Base-by-base conservation (phyloP, 345 rosid species). In the Rubroshorea leprosula region DNA sequence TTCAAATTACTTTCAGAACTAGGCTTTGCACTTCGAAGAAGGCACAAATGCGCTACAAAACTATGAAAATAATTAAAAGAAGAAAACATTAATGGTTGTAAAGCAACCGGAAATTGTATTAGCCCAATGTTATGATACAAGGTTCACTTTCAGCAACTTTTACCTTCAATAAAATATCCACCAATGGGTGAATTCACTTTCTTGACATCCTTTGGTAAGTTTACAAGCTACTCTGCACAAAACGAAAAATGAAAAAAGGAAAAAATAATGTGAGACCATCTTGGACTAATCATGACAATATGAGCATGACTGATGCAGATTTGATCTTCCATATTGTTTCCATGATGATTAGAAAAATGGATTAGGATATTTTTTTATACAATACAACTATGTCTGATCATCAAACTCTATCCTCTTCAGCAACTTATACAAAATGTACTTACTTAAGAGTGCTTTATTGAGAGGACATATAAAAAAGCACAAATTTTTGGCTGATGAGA, bases 41-140 rank as follows among this genome's bases (percentile, higher is more conserved):
- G 41, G 57, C 1, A 47, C 12, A 52, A n/a, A 21, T n/a, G n/a
- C n/a, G 17, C 58, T 64, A 71, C 65, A 60, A 17, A 31, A 60
- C 60, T 65, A 65, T 12, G 61, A 56, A 47, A 65, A 45, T 58
- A 44, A 16, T 53, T 54, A 48, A 27, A 65, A 59, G 23, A 7
- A 54, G 21, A 62, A 57, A 23, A 14, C 22, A 29, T 29, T 29
- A 19, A 63, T 51, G 60, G 54, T 63, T 59, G 48, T 46, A 61
- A 60, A 31, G 60, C 64, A 60, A 57, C 59, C 66, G 13, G 25
- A 13, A 57, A 57, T 44, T 44, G 66, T 63, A 70, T 49, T 49
- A 55, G 66, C 63, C 64, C 80, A 67, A 43, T 62, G 55, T 67
- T 65, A 76, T 71, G 60, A 74, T 73, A 79, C 84, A 79, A 64